Conservation (phyloP, 177 flowering plant genomes). For the Vitis hybrid region DNA sequence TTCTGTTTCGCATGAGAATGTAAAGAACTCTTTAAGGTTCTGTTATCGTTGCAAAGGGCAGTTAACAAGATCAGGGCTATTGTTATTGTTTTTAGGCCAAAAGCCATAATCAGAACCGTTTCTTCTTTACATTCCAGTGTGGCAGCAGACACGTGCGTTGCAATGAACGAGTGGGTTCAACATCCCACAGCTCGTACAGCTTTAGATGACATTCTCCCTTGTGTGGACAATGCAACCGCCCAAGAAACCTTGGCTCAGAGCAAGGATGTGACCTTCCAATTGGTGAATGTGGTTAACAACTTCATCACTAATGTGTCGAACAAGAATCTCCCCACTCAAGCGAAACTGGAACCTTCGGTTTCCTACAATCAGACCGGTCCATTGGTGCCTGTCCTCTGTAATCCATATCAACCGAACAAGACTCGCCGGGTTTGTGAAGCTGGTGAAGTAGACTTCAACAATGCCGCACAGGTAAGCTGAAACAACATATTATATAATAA, state of each 20-base stretch:
- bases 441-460: slow-evolving; percentile 24
- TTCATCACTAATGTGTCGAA: slow-evolving; percentile 27
- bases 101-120: not conserved
- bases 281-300: slow-evolving; percentile 15
- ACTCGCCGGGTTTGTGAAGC: slow-evolving; percentile 21
- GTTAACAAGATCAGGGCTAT: too few species aligned
- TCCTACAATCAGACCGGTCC: slow-evolving; percentile 49
- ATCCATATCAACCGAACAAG: slow-evolving; percentile 23
- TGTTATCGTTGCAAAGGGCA: too few species aligned
- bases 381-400: slow-evolving; percentile 33
- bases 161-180: slow-evolving; percentile 42
- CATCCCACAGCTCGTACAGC: slow-evolving; percentile 38
- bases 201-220: slow-evolving; percentile 37
- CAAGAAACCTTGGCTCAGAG: slow-evolving; percentile 15
- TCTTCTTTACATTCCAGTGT: slow-evolving; percentile 15
- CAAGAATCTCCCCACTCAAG: slow-evolving; percentile 13
- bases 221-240: slow-evolving; percentile 30
- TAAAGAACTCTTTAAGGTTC: too few species aligned
- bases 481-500: not conserved
- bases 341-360: not conserved
- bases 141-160: slow-evolving; percentile 36
- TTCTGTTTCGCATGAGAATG: too few species aligned
- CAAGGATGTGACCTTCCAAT: slow-evolving; percentile 19
- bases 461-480: slow-evolving; percentile 31
- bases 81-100: not conserved